Conservation (phyloP, 768 basidiomycete species). For the Naganishia antarctica region DNA sequence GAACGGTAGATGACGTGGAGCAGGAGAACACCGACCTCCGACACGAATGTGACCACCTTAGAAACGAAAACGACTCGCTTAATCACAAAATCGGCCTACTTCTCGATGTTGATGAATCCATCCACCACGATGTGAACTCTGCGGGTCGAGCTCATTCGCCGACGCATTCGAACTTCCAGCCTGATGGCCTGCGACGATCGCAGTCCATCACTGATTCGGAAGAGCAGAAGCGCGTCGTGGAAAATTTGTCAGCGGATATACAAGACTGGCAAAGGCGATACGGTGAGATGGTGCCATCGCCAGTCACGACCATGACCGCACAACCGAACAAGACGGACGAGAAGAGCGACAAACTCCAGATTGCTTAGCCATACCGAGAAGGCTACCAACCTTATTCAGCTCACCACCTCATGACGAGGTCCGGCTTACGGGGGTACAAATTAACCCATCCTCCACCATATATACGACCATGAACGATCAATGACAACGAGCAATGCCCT, state of each 20-base stretch:
- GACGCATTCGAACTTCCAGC: not conserved
- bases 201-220: constrained; percentile 17
- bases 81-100: constrained; percentile 28
- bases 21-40: constrained; percentile 26
- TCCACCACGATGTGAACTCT: constrained; percentile 5
- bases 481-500: no score
- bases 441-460: no score
- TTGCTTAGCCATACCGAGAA: not conserved
- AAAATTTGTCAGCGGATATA: constrained; percentile 18
- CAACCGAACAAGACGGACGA: not conserved
- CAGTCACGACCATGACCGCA: not conserved
- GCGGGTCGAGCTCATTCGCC: not conserved
- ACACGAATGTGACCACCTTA: constrained; percentile 23
- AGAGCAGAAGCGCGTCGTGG: constrained; percentile 17
- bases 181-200: not conserved
- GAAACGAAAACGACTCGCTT: constrained; percentile 29
- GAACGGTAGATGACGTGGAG: constrained; percentile 23
- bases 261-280: constrained; percentile 23
- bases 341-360: not conserved
- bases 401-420: no score
- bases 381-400: no score
- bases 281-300: not conserved
- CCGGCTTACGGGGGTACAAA: no score
- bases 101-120: constrained; percentile 24
- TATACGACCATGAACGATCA: no score